Base-by-base conservation (phyloP, 169 alveolate genomes). In the Cryptosporidium viatorum region DNA sequence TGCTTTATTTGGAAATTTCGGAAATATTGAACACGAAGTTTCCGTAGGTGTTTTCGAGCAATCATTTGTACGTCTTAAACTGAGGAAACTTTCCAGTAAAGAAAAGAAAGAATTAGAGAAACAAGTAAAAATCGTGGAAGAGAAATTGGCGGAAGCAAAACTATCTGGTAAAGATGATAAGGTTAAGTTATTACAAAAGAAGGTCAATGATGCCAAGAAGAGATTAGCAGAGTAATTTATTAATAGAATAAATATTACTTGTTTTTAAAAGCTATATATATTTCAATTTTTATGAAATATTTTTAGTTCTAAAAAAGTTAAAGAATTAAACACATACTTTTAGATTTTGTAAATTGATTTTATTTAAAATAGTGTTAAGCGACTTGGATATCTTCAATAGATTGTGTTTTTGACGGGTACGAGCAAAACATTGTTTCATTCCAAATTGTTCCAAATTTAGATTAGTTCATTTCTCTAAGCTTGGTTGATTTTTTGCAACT, bases 51-150 rank as follows among this genome's bases (percentile, higher is more conserved):
- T 3, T 9, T 65, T 65, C 10, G 71, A 65, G 31, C 71, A 65
- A 37, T 65, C 71, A 33, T 65, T 65, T 33, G 31, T 65, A 5
- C 71, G 71, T 31, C 71, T 65, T 4, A 65, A 37, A 31, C 71
- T 65, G 8, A 37, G 71, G 18, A 65, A 65, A 10, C 48, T 12
- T 10, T 8, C 10, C 29, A 29, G 21, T 33, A 62, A 62, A 29
- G 71, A 65, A 16, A 65, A 10, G 50, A 65, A 65, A 12, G 26
- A n/a, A 0, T 65, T 65, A 14, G 23, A 65, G 50, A 65, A 37
- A 0, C 50, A 31, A 16, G 0, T 65, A 0, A 31, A 33, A 14
- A 2, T 31, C 16, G 2, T 16, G 1, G 31, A 65, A 37, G 10
- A 33, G 1, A 65, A 65, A 18, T 0, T 1, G 10, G 23, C 0